Evolutionary conservation across 306 rosid species (phyloP).

Genomic region (Lithocarpus polystachyus): DNA sequence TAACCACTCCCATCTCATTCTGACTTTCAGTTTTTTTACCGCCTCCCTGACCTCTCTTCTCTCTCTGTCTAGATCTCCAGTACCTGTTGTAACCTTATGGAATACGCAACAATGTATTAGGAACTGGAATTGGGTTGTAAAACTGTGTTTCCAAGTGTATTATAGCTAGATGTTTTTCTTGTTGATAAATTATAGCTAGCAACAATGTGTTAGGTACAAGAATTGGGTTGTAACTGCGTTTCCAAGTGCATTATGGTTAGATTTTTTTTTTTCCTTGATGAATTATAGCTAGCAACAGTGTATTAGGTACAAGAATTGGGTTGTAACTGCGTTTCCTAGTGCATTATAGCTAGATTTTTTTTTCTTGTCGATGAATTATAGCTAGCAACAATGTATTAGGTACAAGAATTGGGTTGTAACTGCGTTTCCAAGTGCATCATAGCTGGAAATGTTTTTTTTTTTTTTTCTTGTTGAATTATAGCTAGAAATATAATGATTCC

Average conservation of each 20-base stretch:
- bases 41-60: neutral
- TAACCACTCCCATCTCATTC: conserved; percentile 42
- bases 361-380: no score
- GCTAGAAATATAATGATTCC: neutral
- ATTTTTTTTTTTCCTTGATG: no score
- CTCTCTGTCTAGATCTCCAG: conserved; percentile 38
- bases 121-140: neutral
- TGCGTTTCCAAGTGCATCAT: neutral
- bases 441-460: no score
- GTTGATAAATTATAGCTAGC: no score
- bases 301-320: neutral
- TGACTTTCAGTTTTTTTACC: conserved; percentile 3
- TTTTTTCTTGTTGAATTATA: no score
- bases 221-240: neutral
- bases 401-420: neutral
- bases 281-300: neutral
- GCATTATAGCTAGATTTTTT: no score
- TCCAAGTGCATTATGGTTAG: neutral
- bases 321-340: no score
- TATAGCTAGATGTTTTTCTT: no score
- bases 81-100: conserved; percentile 27
- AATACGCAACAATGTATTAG: neutral
- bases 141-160: no score
- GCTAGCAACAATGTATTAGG: no score
- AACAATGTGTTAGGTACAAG: neutral